Base-by-base conservation (phyloP, 352 stramenopile genomes). In the Pythium rishiriense region DNA sequence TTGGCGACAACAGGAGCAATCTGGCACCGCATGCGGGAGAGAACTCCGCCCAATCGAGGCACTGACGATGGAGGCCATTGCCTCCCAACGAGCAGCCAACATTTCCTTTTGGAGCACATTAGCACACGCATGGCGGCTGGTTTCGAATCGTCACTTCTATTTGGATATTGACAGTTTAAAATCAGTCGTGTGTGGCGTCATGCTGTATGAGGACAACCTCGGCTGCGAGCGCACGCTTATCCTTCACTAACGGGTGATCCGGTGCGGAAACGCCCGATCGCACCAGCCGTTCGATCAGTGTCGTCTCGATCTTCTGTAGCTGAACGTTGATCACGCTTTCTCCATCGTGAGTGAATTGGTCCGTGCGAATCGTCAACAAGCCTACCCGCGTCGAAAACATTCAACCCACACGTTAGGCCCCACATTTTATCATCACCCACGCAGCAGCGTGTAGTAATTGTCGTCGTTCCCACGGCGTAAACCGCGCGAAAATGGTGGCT, bases 321-420 rank as follows among this genome's bases (percentile, higher is more conserved):
- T 81, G 73, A 29, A 72, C 52, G 63, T 93, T 95, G 33, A 91
- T 66, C 17, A 84, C 14, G 66, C 62, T 89, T 61, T 95, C 86
- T 63, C 72, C 76, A 21, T 88, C 72, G 17, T 56, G 68, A 1
- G 78, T 83, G 37, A 95, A 87, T 64, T 91, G 92, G 59, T 97
- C 76, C 0, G 89, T 98, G 45, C 98, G 94, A 55, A 99, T 92
- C n/a, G 96, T 99, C 26, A 98, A 75, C 72, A 99, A 93, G 6
- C 96, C 95, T 94, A 22, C 22, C n/a, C 37, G 42, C 5, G 31
- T 35, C 31, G 6, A 41, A 7, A 41, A 19, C 15, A 22, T 4
- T 14, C 25, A 42, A 54, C 9, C 9, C 28, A 57, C 19, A 7
- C 29, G 39, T 57, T n/a, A 45, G 28, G 19, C 49, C 19, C 49